Percentiles rank a stretch among this genome's conserved stretches.
Conservation (phyloP, 768 basidiomycete species). For the Pisolithus marmoratus region DNA sequence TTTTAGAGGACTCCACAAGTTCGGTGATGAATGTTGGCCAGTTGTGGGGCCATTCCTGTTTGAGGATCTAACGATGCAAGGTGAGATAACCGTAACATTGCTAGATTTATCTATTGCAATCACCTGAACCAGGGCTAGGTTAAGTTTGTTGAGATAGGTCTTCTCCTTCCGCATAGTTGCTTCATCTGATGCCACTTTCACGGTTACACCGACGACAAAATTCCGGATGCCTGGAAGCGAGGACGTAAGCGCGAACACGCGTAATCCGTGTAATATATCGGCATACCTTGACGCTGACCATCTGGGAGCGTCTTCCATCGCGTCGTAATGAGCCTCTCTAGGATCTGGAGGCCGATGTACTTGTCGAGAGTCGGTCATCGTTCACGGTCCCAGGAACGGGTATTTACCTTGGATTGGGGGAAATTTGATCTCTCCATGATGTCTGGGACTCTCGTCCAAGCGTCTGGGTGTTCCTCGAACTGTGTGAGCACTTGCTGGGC, state of each 20-base stretch:
- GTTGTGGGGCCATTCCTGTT: slow-evolving; percentile 99
- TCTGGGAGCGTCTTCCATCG: slow-evolving; percentile 96
- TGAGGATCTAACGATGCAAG: slow-evolving; percentile 68
- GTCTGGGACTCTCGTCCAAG: slow-evolving; percentile 95
- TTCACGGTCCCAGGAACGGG: background rate
- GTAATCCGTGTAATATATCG: background rate
- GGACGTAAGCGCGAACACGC: slow-evolving; percentile 6
- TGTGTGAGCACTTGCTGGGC: slow-evolving; percentile 94
- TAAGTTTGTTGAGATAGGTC: slow-evolving; percentile 93
- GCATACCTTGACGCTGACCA: slow-evolving; percentile 81
- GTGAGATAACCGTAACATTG: background rate
- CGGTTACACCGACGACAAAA: slow-evolving; percentile 89
- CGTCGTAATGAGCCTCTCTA: slow-evolving; percentile 91
- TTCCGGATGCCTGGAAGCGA: slow-evolving; percentile 76
- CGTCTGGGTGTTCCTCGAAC: slow-evolving; percentile 92
- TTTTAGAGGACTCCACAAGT: slow-evolving; percentile 95
- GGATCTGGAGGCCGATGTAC: slow-evolving; percentile 96
- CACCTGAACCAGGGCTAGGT: slow-evolving; percentile 92
- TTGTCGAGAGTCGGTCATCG: slow-evolving; percentile 28
- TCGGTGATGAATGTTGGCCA: slow-evolving; percentile 98
- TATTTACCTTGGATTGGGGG: slow-evolving; percentile 75
- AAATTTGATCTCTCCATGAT: slow-evolving; percentile 82
- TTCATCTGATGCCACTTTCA: slow-evolving; percentile 93
- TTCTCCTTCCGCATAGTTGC: slow-evolving; percentile 84
- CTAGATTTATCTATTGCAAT: slow-evolving; percentile 12